These are phyloP conservation scores for Diplodia scrobiculata DNA, from an alignment of 2,329 filamentous ascomycete species.

Conservation along the genomic window DNA sequence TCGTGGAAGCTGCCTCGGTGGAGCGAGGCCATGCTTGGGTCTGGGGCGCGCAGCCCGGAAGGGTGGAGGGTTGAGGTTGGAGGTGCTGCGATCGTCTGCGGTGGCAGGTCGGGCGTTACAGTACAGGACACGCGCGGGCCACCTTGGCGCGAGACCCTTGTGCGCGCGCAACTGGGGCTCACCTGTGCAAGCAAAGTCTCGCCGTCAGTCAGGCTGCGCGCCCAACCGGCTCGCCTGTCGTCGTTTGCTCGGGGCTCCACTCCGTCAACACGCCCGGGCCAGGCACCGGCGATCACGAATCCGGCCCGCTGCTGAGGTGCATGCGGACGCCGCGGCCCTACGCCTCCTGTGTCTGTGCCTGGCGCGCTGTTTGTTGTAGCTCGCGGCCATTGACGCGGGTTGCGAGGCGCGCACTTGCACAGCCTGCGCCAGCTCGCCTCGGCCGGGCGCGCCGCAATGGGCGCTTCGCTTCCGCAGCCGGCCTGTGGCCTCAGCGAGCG, in stretches of 20 bases:
- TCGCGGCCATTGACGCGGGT: neutral
- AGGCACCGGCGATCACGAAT: conserved; percentile 9
- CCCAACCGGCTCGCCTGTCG: conserved; percentile 1
- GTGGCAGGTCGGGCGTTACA: conserved; percentile 13
- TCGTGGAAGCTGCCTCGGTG: conserved; percentile 44
- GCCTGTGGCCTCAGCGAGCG: neutral
- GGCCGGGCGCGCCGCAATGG: neutral
- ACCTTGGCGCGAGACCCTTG: no score
- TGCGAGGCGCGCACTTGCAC: neutral
- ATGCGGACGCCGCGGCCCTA: conserved; percentile 1
- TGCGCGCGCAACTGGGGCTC: neutral
- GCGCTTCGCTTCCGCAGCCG: neutral
- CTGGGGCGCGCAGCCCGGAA: conserved; percentile 31
- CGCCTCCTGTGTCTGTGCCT: neutral
- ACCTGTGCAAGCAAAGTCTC: conserved; percentile 9
- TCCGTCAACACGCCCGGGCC: conserved; percentile 7
- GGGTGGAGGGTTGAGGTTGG: conserved; percentile 31
- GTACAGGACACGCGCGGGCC: neutral
- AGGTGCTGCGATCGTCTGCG: conserved; percentile 31
- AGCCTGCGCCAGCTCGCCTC: conserved; percentile 1
- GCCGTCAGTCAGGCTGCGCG: neutral
- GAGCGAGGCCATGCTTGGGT: conserved; percentile 38
- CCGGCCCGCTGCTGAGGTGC: conserved; percentile 19
- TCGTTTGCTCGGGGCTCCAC: conserved; percentile 1
- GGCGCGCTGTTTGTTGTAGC: neutral